phyloP scores from a whole-genome alignment of 148 eudicot genomes.

The Vaccinium darrowii region DNA sequence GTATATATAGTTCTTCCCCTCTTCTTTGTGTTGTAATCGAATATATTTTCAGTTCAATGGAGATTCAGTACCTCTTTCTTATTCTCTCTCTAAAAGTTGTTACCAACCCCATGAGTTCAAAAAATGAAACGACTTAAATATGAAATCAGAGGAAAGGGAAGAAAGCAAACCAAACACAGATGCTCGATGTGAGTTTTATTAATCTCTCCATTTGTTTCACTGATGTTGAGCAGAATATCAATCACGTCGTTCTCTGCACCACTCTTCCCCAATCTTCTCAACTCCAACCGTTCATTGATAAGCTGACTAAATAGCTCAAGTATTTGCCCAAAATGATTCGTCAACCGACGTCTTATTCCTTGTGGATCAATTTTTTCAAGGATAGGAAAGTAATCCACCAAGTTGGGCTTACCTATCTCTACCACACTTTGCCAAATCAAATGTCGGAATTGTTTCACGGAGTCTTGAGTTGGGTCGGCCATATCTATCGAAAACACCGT shows the following conservation, averaged over 20 bases:
- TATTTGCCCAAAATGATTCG: background rate
- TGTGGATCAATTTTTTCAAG: constrained; percentile 25
- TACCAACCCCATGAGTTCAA: too few relatives aligned
- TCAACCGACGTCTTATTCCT: constrained; percentile 6
- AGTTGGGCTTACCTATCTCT: constrained; percentile 16
- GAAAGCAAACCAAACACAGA: constrained; percentile 12
- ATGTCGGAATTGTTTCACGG: background rate
- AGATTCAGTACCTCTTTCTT: too few relatives aligned
- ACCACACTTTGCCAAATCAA: background rate
- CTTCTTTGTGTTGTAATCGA: too few relatives aligned
- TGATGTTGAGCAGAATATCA: constrained; percentile 19
- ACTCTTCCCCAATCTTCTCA: background rate
- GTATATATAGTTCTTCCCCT: too few relatives aligned
- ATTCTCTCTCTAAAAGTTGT: too few relatives aligned
- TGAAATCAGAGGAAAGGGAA: background rate
- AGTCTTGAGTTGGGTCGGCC: constrained; percentile 5
- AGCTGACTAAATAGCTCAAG: constrained; percentile 1
- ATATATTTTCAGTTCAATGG: too few relatives aligned
- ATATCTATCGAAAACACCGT: constrained; percentile 2
- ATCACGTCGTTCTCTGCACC: constrained; percentile 15
- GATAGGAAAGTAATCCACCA: constrained; percentile 17
- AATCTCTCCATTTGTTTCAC: constrained; percentile 3
- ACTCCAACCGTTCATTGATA: constrained; percentile 14
- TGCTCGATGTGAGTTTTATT: constrained; percentile 17
- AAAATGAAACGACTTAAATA: background rate